Evolutionary conservation across 1,139 yeast species (phyloP), one percentile per base, ranked within the genome.

Genomic region (Yamadazyma blattariae): DNA sequence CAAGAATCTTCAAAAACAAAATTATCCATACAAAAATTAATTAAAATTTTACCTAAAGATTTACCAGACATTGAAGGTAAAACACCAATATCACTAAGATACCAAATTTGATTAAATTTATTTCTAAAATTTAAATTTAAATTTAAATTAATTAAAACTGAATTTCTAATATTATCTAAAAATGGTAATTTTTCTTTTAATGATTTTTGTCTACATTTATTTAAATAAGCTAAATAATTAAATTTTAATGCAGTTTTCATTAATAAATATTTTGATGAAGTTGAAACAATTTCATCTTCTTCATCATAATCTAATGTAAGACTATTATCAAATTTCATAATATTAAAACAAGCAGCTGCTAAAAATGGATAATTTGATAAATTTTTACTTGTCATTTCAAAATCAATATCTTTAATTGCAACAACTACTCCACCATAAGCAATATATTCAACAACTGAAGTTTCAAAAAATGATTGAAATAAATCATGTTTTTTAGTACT

Each of bases 341-440:
- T 60, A 43, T 56, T 59, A 71, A 70, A 66, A 45, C 67, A 59
- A 12, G 69, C 64, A 23, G 54, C 68, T 13, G 63, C 71, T 42
- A 65, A 54, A 43, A 54, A 66, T 7, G 59, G 58, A 33, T 47
- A 41, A 25, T 38, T 45, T 13, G 39, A 38, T 17, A 31, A 27
- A 25, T 35, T 34, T 19, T 29, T 30, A 13, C 25, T 33, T 10
- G 36, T 21, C 17, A 39, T 36, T 23, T 57, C 65, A 44, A 64
- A 57, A 30, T 56, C 57, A 34, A 52, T 50, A 47, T 67, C 71
- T 39, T 64, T 64, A 35, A 66, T 48, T 19, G 56, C 64, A 34
- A 59, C 46, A 21, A 67, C 54, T 25, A 54, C 40, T 24, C 71
- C 71, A 25, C 62, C 64, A 29, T 54, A 42, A 12, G 59, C 47